Percentiles rank a stretch among this genome's conserved stretches.
These are phyloP conservation scores for Diaporthe humulicola DNA, from an alignment of 2,329 filamentous ascomycete genomes.

Conservation along the genomic window DNA sequence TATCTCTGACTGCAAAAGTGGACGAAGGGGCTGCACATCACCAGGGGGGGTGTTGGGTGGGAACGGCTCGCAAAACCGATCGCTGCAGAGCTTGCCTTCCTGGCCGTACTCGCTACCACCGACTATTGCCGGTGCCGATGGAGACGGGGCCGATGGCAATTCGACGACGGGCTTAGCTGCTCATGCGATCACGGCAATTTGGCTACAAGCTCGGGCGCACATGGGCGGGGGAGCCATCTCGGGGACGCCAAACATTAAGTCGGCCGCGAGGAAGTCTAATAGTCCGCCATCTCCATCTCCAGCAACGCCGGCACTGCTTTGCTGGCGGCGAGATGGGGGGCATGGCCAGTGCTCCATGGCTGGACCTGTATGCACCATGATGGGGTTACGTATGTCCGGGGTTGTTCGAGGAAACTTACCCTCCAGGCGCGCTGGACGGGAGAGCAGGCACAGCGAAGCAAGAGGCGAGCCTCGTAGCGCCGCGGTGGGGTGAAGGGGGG, in stretches of 20 bases:
- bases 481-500: slow-evolving; percentile 25
- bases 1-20: slow-evolving; percentile 32
- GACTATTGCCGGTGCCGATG: slow-evolving; percentile 18
- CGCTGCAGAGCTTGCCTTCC: slow-evolving; percentile 15
- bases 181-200: slow-evolving; percentile 15
- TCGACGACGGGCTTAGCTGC: slow-evolving; percentile 16
- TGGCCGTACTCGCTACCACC: slow-evolving; percentile 28
- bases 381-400: slow-evolving; percentile 15
- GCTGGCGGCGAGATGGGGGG: not conserved
- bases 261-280: slow-evolving; percentile 21
- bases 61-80: slow-evolving; percentile 20
- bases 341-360: slow-evolving; percentile 25
- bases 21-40: slow-evolving; percentile 29
- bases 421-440: slow-evolving; percentile 10
- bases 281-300: slow-evolving; percentile 30
- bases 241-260: slow-evolving; percentile 3
- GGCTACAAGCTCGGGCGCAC: slow-evolving; percentile 27
- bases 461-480: slow-evolving; percentile 30
- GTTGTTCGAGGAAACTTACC: slow-evolving; percentile 37
- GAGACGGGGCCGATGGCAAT: slow-evolving; percentile 23
- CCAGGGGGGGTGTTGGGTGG: slow-evolving; percentile 29
- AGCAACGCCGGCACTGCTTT: slow-evolving; percentile 28
- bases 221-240: slow-evolving; percentile 11
- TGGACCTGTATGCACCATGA: slow-evolving; percentile 23
- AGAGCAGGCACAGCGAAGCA: slow-evolving; percentile 6